A percentile compares a stretch with the other conserved stretches of the same genome.
Evolutionary conservation across 1,284 basidiomycete genomes (phyloP).

Genomic region (Cyathus olla): DNA sequence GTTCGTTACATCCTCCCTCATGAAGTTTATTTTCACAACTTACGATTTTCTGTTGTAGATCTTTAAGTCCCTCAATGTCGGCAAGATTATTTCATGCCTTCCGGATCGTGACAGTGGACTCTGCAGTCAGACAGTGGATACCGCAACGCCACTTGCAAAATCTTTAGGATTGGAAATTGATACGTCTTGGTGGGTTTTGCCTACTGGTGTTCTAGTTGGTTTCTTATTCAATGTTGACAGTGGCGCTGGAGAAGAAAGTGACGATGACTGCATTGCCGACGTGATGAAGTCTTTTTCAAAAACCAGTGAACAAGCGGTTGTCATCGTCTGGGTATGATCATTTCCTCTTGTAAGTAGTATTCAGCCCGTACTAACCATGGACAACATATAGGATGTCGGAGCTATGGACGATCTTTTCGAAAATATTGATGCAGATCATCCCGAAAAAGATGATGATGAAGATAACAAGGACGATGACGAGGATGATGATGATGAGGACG

Average conservation of each 20-base stretch:
- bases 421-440: conserved; percentile 13
- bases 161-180: conserved; percentile 19
- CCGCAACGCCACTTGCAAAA: conserved; percentile 18
- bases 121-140: conserved; percentile 18
- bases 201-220: background rate
- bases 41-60: conserved; percentile 5
- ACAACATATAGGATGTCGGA: conserved; percentile 12
- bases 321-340: conserved; percentile 20
- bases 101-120: conserved; percentile 16
- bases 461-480: conserved; percentile 17
- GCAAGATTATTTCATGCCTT: conserved; percentile 21
- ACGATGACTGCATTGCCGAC: conserved; percentile 21
- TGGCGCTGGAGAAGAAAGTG: conserved; percentile 23
- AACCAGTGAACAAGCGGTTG: conserved; percentile 18
- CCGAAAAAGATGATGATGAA: conserved; percentile 2
- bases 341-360: background rate
- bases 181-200: conserved; percentile 15
- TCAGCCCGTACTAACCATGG: background rate
- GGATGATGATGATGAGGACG: conserved; percentile 7
- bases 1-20: conserved; percentile 5
- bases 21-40: background rate
- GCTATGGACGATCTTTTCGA: conserved; percentile 19
- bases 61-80: conserved; percentile 18
- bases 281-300: conserved; percentile 18
- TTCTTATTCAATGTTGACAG: conserved; percentile 7